A percentile compares a stretch with the other conserved stretches of the same genome.
Evolutionary conservation across 768 basidiomycete species (phyloP).

Genomic region (Auriscalpium vulgare): DNA sequence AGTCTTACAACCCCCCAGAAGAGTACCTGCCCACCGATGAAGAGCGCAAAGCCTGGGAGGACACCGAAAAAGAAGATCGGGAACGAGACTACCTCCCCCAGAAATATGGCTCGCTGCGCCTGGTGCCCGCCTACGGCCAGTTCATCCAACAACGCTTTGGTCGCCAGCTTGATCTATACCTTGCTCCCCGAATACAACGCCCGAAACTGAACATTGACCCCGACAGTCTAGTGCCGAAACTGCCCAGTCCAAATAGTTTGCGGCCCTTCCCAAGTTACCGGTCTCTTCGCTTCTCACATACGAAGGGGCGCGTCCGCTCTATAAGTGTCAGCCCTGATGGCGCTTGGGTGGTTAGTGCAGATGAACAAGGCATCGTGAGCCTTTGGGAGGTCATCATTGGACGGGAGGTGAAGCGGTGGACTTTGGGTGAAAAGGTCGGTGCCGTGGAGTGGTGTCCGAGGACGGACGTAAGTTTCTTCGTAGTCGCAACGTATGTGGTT

Average conservation of each 20-base stretch:
- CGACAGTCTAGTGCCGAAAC: constrained; percentile 82
- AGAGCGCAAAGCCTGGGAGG: constrained; percentile 80
- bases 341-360: constrained; percentile 86
- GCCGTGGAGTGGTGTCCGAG: constrained; percentile 92
- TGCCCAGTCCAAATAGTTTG: constrained; percentile 86
- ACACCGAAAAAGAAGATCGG: constrained; percentile 78
- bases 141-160: constrained; percentile 93
- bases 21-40: constrained; percentile 87
- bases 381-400: constrained; percentile 93
- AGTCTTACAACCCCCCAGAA: constrained; percentile 97
- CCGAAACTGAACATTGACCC: constrained; percentile 90
- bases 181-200: constrained; percentile 87
- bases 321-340: constrained; percentile 82
- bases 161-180: constrained; percentile 91
- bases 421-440: constrained; percentile 70
- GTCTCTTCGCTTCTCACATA: constrained; percentile 64
- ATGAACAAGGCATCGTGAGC: constrained; percentile 78
- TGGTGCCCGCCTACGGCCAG: constrained; percentile 84
- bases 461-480: constrained; percentile 70
- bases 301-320: constrained; percentile 60
- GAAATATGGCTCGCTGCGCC: constrained; percentile 77
- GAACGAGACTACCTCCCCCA: constrained; percentile 84
- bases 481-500: constrained; percentile 64
- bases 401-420: constrained; percentile 81
- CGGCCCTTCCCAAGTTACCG: constrained; percentile 91